phyloP scores from a whole-genome alignment of 2,329 filamentous ascomycete genomes.

The Camillea tinctor region DNA sequence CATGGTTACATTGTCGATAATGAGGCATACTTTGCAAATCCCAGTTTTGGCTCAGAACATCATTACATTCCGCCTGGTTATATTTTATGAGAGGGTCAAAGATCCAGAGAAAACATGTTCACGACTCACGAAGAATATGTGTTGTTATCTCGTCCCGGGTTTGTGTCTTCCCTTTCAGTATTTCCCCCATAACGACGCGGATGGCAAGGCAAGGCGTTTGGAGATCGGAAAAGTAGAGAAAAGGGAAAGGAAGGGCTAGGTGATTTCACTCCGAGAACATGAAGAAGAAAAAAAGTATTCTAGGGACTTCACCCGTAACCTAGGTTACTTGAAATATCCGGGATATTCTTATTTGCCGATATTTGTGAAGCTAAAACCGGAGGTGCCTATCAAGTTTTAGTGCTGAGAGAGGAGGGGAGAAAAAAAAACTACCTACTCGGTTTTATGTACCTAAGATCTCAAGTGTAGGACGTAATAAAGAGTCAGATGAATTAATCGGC shows the following conservation, averaged over 20 bases:
- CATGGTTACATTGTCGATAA: not conserved
- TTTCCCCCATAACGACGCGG: not conserved
- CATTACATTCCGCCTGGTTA: not conserved
- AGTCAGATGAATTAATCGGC: too few relatives aligned
- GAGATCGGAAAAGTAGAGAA: conserved; percentile 1
- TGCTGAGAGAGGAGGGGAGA: too few relatives aligned
- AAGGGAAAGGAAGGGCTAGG: conserved; percentile 1
- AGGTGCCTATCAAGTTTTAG: too few relatives aligned
- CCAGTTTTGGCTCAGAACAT: not conserved
- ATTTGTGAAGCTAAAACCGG: too few relatives aligned
- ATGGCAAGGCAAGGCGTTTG: conserved; percentile 2
- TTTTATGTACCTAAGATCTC: too few relatives aligned
- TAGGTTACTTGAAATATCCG: not conserved
- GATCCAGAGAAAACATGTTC: not conserved
- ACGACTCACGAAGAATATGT: not conserved
- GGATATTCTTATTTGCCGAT: too few relatives aligned
- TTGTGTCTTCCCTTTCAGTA: not conserved
- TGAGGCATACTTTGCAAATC: not conserved
- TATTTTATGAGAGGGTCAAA: not conserved
- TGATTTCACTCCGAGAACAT: not conserved
- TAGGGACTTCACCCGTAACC: not conserved
- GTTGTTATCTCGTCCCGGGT: not conserved
- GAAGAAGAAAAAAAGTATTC: not conserved
- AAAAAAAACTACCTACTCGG: too few relatives aligned
- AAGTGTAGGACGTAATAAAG: too few relatives aligned